phyloP scores from a whole-genome alignment of 257 asterid genomes.

The Penstemon barbatus region DNA sequence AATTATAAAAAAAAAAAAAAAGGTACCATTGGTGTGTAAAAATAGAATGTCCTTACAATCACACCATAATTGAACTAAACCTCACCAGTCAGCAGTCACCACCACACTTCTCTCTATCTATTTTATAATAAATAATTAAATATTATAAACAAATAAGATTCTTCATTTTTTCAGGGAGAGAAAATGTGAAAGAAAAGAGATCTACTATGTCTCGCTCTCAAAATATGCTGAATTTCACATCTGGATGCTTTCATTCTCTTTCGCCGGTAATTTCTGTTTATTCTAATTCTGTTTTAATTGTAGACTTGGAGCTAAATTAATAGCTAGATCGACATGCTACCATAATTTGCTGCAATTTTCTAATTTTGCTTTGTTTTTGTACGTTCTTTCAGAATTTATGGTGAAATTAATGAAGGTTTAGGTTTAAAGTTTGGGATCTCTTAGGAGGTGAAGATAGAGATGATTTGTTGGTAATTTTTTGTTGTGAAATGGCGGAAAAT shows the following conservation, averaged over 20 bases:
- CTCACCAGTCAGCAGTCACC: too few species aligned
- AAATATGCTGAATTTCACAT: not conserved
- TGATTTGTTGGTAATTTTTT: too few species aligned
- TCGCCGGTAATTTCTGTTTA: slow-evolving; percentile 2
- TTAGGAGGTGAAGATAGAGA: not conserved
- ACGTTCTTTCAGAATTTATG: slow-evolving; percentile 6
- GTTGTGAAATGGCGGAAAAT: slow-evolving; percentile 27
- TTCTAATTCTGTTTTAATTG: not conserved
- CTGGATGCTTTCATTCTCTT: slow-evolving; percentile 10
- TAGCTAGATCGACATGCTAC: slow-evolving; percentile 29
- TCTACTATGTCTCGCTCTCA: not conserved
- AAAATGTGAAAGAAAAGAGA: not conserved
- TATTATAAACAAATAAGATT: too few species aligned
- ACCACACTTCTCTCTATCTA: not conserved
- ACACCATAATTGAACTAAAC: too few species aligned
- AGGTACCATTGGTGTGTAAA: too few species aligned
- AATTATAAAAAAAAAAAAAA: too few species aligned
- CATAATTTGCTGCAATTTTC: slow-evolving; percentile 2
- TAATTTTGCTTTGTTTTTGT: not conserved
- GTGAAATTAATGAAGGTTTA: slow-evolving; percentile 19
- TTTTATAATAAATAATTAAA: not conserved
- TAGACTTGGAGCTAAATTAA: slow-evolving; percentile 21
- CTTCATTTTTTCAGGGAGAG: not conserved
- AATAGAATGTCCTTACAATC: too few species aligned
- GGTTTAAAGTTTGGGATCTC: slow-evolving; percentile 29